Base-by-base conservation (phyloP, 371 early-diverging fungal genomes). In the Haplosporangium sp. region DNA sequence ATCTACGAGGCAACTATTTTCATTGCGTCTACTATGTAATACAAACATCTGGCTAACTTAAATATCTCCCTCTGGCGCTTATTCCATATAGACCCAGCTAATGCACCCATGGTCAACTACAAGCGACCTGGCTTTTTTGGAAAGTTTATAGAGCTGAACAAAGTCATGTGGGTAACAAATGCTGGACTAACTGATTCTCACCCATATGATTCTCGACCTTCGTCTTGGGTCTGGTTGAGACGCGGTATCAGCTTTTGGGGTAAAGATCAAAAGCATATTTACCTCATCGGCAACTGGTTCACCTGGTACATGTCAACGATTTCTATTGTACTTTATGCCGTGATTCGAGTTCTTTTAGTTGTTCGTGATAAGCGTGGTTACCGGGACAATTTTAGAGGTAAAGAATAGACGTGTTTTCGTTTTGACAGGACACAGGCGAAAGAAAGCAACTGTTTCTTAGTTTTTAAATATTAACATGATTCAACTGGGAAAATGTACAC, bases 211-310 rank as follows among this genome's bases (percentile, higher is more conserved):
- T 93, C 95, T 62, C 92, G 88, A 40, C 98, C 92, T 35, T 86
- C 84, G 34, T 82, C 92, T 35, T 98, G 99, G 99, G 91, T 95
- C 11, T 88, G 94, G 72, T 85, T 97, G 60, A 85, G 88, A 47
- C 89, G 95, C 38, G 97, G 97, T 2, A 96, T 98, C 73, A 90
- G 92, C 2, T 97, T 96, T 86, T 98, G 98, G 98, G 91, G 88
- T n/a, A 76, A 82, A 39, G 85, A 86, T 9, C 77, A 84, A 27
- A 70, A 79, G 17, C 94, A 94, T 64, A 92, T 99, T 73, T 97
- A 99, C 73, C 88, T 99, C 63, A 77, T 99, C 35, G 99, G 99
- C n/a, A 99, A 99, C 82, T 98, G 99, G 11, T 55, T 96, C 47
- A 83, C 94, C 7, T 99, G 97, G 92, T 98, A 97, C 93, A 53